Percentiles rank a stretch among this genome's conserved stretches.
phyloP scores from a whole-genome alignment of 2,329 filamentous ascomycete genomes.

The Teratosphaeria zuluensis region DNA sequence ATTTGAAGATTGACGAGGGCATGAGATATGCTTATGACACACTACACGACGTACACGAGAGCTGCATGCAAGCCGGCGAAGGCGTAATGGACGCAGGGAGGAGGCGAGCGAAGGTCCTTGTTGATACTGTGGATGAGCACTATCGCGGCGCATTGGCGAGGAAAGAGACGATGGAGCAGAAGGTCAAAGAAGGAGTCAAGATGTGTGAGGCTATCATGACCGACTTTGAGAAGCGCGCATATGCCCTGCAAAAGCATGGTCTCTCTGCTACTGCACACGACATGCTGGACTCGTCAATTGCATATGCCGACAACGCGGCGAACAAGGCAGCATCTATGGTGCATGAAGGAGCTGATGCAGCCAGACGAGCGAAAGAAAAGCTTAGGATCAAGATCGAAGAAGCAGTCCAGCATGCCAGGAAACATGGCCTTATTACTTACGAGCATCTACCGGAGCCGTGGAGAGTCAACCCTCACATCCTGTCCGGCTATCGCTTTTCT shows the following conservation, averaged over 20 bases:
- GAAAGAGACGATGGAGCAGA: conserved; percentile 82
- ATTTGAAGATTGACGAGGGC: conserved; percentile 71
- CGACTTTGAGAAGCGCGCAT: conserved; percentile 74
- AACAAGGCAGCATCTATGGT: conserved; percentile 65
- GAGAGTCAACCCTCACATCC: conserved; percentile 91
- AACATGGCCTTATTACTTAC: conserved; percentile 77
- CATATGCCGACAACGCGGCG: conserved; percentile 70
- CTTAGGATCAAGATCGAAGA: conserved; percentile 59
- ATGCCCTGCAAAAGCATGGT: conserved; percentile 69
- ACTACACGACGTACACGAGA: conserved; percentile 73
- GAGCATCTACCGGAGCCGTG: conserved; percentile 85
- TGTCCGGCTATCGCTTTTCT: conserved; percentile 83
- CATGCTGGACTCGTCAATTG: conserved; percentile 67
- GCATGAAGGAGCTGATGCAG: conserved; percentile 71
- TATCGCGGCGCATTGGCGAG: conserved; percentile 80
- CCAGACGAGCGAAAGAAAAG: conserved; percentile 65
- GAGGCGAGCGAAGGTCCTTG: conserved; percentile 73
- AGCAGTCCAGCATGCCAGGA: conserved; percentile 70
- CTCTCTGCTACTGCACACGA: conserved; percentile 62
- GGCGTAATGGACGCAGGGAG: conserved; percentile 82
- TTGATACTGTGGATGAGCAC: conserved; percentile 79
- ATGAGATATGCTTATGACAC: conserved; percentile 79
- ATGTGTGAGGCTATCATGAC: conserved; percentile 76
- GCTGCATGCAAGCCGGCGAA: conserved; percentile 82
- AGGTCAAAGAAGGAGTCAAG: conserved; percentile 77